These are phyloP conservation scores for Debaryomycetaceae sp. DNA, from an alignment of 1,139 yeast species.

Conservation along the genomic window DNA sequence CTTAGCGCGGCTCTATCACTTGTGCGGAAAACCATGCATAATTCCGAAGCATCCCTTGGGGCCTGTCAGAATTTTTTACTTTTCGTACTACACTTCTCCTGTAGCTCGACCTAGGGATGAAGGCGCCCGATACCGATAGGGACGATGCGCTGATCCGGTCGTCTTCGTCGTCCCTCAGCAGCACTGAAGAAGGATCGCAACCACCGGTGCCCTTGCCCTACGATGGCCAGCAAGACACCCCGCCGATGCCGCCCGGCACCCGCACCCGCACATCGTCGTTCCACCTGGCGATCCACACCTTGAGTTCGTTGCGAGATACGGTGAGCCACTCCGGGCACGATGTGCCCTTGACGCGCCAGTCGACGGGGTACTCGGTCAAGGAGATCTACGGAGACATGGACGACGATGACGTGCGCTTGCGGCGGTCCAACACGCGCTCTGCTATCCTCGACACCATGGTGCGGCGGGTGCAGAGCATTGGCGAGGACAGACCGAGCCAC, in stretches of 20 bases:
- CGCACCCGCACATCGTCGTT: constrained; percentile 3
- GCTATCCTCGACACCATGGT: constrained; percentile 31
- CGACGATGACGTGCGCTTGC: constrained; percentile 25
- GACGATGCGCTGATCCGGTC: too few species aligned
- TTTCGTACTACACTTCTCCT: too few species aligned
- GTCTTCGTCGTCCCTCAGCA: too few species aligned
- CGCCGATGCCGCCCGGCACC: constrained; percentile 3
- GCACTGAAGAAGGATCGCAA: too few species aligned
- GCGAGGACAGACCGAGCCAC: background rate
- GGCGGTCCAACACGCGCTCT: constrained; percentile 33
- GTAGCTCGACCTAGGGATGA: too few species aligned
- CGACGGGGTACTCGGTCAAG: constrained; percentile 22
- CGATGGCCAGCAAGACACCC: too few species aligned
- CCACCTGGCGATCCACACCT: constrained; percentile 3
- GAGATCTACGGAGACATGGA: constrained; percentile 34
- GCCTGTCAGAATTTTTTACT: too few species aligned
- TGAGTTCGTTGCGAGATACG: constrained; percentile 1
- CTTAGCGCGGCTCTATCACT: too few species aligned
- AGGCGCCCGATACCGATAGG: too few species aligned
- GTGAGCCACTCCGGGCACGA: constrained; percentile 1
- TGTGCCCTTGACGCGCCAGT: constrained; percentile 4
- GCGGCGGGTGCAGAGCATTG: constrained; percentile 15
- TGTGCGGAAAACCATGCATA: too few species aligned
- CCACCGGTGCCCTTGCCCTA: too few species aligned
- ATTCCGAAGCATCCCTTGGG: too few species aligned